phyloP scores from a whole-genome alignment of 441 rosid species.

The Dalechampia spathulata region DNA sequence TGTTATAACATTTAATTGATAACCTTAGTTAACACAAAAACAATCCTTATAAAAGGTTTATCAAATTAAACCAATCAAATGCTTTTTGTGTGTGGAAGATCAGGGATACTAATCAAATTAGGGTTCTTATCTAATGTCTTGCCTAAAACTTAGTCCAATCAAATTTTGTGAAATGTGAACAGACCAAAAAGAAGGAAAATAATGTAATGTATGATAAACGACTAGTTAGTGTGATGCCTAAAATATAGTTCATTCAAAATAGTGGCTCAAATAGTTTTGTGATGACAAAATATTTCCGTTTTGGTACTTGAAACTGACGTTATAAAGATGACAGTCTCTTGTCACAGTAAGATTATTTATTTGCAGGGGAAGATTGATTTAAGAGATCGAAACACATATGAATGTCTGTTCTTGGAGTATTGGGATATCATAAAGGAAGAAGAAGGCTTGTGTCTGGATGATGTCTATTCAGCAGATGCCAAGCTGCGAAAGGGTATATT shows the following conservation, averaged over 20 bases:
- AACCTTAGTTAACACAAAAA: background rate
- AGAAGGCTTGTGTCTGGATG: conserved; percentile 35
- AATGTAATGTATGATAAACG: background rate
- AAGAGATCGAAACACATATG: conserved; percentile 32
- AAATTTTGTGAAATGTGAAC: background rate
- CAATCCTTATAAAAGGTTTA: background rate
- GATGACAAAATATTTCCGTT: background rate
- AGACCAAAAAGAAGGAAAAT: too few species aligned
- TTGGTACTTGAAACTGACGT: background rate
- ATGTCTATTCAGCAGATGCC: conserved; percentile 32
- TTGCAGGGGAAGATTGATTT: conserved; percentile 43
- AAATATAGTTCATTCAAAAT: background rate
- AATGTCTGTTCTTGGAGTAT: conserved; percentile 41
- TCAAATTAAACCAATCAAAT: too few species aligned
- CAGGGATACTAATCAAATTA: too few species aligned
- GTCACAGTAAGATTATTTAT: too few species aligned
- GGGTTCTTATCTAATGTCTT: too few species aligned
- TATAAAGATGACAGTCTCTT: background rate
- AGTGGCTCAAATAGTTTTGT: background rate
- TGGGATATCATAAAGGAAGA: conserved; percentile 48
- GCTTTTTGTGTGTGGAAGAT: too few species aligned
- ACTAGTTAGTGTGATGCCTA: background rate
- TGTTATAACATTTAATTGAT: background rate
- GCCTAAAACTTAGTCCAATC: too few species aligned
- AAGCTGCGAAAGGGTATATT: conserved; percentile 25